Conservation (phyloP, 2,329 filamentous ascomycete genomes). For the Aquanectria penicillioides region DNA sequence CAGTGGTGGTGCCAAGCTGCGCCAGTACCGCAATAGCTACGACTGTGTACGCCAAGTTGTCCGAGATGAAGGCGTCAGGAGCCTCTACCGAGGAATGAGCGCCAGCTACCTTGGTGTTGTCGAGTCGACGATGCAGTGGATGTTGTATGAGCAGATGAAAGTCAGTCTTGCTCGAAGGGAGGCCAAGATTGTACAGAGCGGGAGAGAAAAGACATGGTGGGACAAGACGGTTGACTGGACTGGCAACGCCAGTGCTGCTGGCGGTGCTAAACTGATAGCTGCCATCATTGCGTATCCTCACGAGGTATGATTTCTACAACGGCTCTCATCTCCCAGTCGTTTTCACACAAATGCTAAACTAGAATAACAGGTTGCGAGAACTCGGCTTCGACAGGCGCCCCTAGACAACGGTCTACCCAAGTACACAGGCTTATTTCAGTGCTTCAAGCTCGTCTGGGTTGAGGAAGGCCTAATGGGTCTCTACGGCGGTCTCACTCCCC, state of each 20-base stretch:
- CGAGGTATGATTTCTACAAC: slow-evolving; percentile 67
- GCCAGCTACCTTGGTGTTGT: slow-evolving; percentile 92
- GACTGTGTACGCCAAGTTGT: slow-evolving; percentile 89
- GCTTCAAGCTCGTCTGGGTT: slow-evolving; percentile 86
- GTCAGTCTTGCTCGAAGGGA: slow-evolving; percentile 73
- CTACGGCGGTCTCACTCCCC: slow-evolving; percentile 91
- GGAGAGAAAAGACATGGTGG: slow-evolving; percentile 73
- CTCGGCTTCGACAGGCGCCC: slow-evolving; percentile 86
- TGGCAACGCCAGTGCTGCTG: slow-evolving; percentile 82
- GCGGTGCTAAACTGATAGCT: slow-evolving; percentile 85
- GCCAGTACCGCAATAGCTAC: slow-evolving; percentile 86
- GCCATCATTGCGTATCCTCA: slow-evolving; percentile 90
- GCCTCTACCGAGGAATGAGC: slow-evolving; percentile 89
- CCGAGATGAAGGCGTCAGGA: slow-evolving; percentile 80
- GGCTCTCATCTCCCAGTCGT: not conserved
- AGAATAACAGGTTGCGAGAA: slow-evolving; percentile 75
- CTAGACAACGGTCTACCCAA: slow-evolving; percentile 76
- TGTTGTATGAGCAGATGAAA: slow-evolving; percentile 95
- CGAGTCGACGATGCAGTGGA: slow-evolving; percentile 92
- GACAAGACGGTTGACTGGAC: slow-evolving; percentile 82
- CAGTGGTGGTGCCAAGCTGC: slow-evolving; percentile 60
- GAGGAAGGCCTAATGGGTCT: slow-evolving; percentile 88
- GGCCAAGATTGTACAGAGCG: slow-evolving; percentile 64
- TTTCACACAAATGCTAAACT: slow-evolving; percentile 5
- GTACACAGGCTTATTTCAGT: slow-evolving; percentile 89